Base-by-base conservation (phyloP, 176 grass and related monocot species). In the Poa pratensis region DNA sequence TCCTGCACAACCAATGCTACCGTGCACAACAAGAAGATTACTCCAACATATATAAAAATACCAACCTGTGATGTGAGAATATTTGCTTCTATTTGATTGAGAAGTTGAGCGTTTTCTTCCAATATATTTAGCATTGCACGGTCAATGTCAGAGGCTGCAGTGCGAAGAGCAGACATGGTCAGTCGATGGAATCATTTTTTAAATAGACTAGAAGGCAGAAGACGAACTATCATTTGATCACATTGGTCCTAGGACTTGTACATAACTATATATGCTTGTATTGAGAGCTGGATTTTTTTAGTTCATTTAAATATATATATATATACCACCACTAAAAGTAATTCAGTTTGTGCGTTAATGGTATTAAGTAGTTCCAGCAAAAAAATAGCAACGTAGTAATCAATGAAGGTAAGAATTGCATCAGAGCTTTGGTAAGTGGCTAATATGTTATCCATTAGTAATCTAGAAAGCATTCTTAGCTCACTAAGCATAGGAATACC, bases 41-140 rank as follows among this genome's bases (percentile, higher is more conserved):
- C 12, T 74, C 37, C 17, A 75, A 53, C 13, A 64, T 20, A 42
- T 28, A 86, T 80, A n/a, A 64, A 91, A 66, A 69, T 4, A 75
- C 59, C 45, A 73, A 98, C 96, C 93, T 94, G 89, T 28, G 86
- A 95, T 73, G 83, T 89, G 19, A 86, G 89, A 89, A 98, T 93
- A 92, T 98, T 98, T 80, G 64, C 72, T 85, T 86, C 77, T 83
- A 98, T 98, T 81, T 95, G 83, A 77, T 80, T 87, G 64, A 98
- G 87, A 83, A 95, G 73, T 75, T 22, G 91, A 69, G 85, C 59
- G 73, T 98, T 98, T 85, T 98, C 88, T 84, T 95, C 93, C 74
- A 98, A 76, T 85, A 95, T 74, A 85, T 92, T 87, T 61, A 76
- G 28, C 85, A 87, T 94, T 77, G 58, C 81, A 70, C 22, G 58